phyloP scores from a whole-genome alignment of 441 rosid species.

The Adansonia grandidieri region DNA sequence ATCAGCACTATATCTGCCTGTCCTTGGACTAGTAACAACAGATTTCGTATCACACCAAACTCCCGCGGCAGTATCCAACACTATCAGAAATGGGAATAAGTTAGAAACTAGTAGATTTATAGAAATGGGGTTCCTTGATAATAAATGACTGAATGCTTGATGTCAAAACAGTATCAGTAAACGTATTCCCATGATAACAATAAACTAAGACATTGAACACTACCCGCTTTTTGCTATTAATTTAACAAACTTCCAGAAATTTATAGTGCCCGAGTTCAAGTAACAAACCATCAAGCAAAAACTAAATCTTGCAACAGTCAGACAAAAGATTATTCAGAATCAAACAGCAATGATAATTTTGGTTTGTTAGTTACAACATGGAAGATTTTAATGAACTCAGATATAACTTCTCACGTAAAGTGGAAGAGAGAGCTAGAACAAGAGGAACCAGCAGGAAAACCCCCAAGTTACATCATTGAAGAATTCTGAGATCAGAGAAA shows the following conservation, averaged over 20 bases:
- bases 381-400: not conserved
- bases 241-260: not conserved
- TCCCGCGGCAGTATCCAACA: constrained; percentile 99
- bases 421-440: not conserved
- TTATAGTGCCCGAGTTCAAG: constrained; percentile 4
- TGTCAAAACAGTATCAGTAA: not conserved
- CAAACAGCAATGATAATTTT: not conserved
- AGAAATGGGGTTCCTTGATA: constrained; percentile 7
- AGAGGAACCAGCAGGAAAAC: not conserved
- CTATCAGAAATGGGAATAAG: constrained; percentile 42
- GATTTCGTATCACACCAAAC: constrained; percentile 99
- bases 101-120: constrained; percentile 13
- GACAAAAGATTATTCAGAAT: constrained; percentile 5
- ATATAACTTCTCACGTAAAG: not conserved
- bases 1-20: constrained; percentile 91
- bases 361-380: not conserved
- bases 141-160: not conserved
- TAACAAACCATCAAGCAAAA: not conserved
- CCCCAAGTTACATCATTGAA: not conserved
- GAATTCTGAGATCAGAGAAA: not conserved
- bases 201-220: not conserved
- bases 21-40: constrained; percentile 92
- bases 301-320: not conserved
- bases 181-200: not conserved
- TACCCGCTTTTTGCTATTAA: not conserved